Evolutionary conservation across 2,329 filamentous ascomycete genomes (phyloP).

Genomic region (Penicillium brasilianum): DNA sequence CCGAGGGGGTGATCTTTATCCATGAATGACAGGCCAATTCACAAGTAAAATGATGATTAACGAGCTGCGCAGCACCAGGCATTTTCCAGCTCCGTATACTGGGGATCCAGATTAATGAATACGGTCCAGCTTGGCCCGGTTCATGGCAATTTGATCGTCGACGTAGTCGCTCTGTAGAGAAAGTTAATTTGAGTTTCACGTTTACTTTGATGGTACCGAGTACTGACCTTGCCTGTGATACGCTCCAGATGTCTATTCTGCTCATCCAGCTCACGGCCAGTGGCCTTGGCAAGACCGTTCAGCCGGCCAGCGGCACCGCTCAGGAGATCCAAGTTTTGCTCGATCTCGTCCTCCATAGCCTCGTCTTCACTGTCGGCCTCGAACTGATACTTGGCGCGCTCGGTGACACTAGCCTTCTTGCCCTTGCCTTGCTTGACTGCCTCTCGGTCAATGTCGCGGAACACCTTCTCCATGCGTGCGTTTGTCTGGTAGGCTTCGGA

Average conservation of each 20-base stretch:
- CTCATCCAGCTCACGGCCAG: slow-evolving; percentile 73
- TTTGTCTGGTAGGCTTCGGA: slow-evolving; percentile 57
- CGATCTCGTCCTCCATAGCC: slow-evolving; percentile 73
- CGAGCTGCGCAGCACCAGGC: slow-evolving; percentile 39
- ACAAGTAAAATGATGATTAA: slow-evolving; percentile 21
- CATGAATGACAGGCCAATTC: slow-evolving; percentile 12
- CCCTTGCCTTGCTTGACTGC: slow-evolving; percentile 54
- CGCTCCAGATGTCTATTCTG: slow-evolving; percentile 80
- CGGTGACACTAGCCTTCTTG: slow-evolving; percentile 60
- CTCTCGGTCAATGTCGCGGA: slow-evolving; percentile 67
- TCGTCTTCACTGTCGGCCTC: slow-evolving; percentile 75
- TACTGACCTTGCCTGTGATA: slow-evolving; percentile 75
- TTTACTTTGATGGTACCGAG: background rate
- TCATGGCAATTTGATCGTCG: slow-evolving; percentile 80
- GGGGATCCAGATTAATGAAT: slow-evolving; percentile 39
- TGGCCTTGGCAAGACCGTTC: slow-evolving; percentile 74
- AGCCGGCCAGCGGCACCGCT: slow-evolving; percentile 68
- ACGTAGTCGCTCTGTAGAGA: slow-evolving; percentile 73
- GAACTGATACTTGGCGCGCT: slow-evolving; percentile 75
- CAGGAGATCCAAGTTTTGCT: slow-evolving; percentile 66
- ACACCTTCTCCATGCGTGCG: slow-evolving; percentile 67
- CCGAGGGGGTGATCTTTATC: slow-evolving; percentile 28
- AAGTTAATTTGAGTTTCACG: slow-evolving; percentile 29
- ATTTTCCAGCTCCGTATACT: slow-evolving; percentile 26
- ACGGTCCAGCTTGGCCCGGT: slow-evolving; percentile 71